phyloP scores from a whole-genome alignment of 139 green algal genomes.

The Coelastrella sp. region DNA sequence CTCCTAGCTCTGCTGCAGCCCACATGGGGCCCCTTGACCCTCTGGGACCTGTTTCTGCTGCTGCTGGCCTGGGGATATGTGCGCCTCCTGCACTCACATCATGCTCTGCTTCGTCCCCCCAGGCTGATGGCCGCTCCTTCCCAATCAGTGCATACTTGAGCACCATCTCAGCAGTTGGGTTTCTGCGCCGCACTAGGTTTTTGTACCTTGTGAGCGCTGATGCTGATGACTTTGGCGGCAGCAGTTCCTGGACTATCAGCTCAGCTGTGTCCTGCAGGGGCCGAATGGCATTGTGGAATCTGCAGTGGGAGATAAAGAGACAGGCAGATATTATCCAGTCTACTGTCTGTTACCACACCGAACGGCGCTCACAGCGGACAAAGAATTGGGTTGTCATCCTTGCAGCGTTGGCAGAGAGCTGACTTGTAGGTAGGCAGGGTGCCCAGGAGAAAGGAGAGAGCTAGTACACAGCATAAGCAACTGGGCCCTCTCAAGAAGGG shows the following conservation, averaged over 20 bases:
- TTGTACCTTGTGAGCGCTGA: neutral
- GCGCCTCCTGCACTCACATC: neutral
- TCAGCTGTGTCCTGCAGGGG: neutral
- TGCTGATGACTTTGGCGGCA: neutral
- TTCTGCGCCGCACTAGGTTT: slow-evolving; percentile 3
- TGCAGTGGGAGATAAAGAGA: neutral
- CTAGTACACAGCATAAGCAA: too few species aligned
- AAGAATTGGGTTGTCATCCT: too few species aligned
- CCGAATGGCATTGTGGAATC: slow-evolving; percentile 24
- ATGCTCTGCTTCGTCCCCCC: neutral
- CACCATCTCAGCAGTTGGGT: neutral
- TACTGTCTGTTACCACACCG: too few species aligned
- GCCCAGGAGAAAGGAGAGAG: too few species aligned
- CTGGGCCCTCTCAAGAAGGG: too few species aligned
- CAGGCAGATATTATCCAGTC: neutral
- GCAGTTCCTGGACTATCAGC: neutral
- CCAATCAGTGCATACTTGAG: neutral
- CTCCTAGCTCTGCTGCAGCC: slow-evolving; percentile 32
- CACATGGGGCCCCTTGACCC: slow-evolving; percentile 13
- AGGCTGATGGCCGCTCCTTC: slow-evolving; percentile 15
- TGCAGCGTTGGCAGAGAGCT: too few species aligned
- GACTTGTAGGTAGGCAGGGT: too few species aligned
- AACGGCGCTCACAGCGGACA: too few species aligned
- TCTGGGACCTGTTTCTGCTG: neutral
- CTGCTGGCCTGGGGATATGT: neutral